These are phyloP conservation scores for Pecoramyces ruminantium DNA, from an alignment of 192 early-diverging fungal species.

Conservation along the genomic window DNA sequence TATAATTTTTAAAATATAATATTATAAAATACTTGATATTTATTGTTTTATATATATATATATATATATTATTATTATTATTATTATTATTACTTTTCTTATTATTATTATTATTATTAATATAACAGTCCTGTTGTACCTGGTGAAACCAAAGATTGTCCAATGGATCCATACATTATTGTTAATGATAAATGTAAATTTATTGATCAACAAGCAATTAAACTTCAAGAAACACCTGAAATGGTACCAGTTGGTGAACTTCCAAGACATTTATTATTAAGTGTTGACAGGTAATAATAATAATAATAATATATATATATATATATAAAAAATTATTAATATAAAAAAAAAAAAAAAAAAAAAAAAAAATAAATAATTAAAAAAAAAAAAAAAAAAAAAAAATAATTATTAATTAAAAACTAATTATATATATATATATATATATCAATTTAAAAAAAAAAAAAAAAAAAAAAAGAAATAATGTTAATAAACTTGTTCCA, in stretches of 20 bases:
- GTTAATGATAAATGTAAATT: constrained; percentile 90
- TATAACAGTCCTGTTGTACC: constrained; percentile 2
- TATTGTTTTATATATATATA: too few relatives aligned
- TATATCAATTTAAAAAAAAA: too few relatives aligned
- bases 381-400: too few relatives aligned
- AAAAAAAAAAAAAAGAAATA: constrained; percentile 39
- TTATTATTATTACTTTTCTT: too few relatives aligned
- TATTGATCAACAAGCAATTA: constrained; percentile 91
- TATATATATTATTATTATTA: too few relatives aligned
- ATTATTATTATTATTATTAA: neutral
- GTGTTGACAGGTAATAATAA: constrained; percentile 52
- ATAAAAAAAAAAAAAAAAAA: neutral
- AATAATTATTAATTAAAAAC: neutral
- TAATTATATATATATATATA: neutral
- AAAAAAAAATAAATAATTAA: too few relatives aligned
- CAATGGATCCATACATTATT: constrained; percentile 83
- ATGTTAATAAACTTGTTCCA: constrained; percentile 82
- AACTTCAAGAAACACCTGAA: constrained; percentile 93
- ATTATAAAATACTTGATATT: too few relatives aligned
- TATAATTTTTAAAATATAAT: too few relatives aligned
- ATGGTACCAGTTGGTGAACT: constrained; percentile 96
- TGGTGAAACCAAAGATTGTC: constrained; percentile 45
- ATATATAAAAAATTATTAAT: neutral
- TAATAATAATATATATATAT: neutral
- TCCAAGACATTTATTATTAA: constrained; percentile 82